Percentiles rank a stretch among this genome's conserved stretches.
Conservation (phyloP, 148 eudicot genomes). For the Limonium bicolor region DNA sequence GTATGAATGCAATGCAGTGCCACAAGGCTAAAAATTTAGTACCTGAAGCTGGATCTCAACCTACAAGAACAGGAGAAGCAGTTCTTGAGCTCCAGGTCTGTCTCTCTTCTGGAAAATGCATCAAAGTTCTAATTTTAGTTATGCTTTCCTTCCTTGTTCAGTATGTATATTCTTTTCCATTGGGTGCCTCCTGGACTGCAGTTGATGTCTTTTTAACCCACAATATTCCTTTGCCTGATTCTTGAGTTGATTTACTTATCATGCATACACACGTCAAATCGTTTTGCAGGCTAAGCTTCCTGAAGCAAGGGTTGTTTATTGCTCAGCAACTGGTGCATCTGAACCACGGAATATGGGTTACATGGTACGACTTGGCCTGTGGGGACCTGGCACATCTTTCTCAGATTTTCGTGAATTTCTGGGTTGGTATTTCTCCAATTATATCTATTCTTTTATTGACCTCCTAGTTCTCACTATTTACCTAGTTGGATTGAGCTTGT, state of each 20-base stretch:
- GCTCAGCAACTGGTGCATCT: constrained; percentile 99
- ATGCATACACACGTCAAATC: constrained; percentile 6
- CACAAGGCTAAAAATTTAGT: constrained; percentile 97
- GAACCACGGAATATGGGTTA: constrained; percentile 98
- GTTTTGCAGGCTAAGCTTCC: constrained; percentile 75
- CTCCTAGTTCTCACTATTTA: too few relatives aligned
- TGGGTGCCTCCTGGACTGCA: too few relatives aligned
- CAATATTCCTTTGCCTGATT: neutral
- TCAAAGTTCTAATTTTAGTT: too few relatives aligned
- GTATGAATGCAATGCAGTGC: constrained; percentile 42
- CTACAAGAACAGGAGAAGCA: constrained; percentile 95
- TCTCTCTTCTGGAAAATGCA: constrained; percentile 12
- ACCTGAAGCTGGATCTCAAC: constrained; percentile 95
- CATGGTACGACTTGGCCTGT: constrained; percentile 98
- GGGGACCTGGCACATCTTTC: constrained; percentile 94
- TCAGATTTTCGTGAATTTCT: constrained; percentile 61
- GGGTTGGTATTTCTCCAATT: too few relatives aligned
- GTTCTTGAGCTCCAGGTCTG: constrained; percentile 95
- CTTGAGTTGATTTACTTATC: neutral
- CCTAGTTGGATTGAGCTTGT: too few relatives aligned
- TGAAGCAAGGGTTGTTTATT: constrained; percentile 92
- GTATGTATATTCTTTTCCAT: too few relatives aligned
- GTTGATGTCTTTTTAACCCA: too few relatives aligned
- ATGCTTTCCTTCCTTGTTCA: too few relatives aligned
- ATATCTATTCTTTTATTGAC: too few relatives aligned